A percentile compares a stretch with the other conserved stretches of the same genome.
Conservation (phyloP, 768 basidiomycete species). For the Pisolithus albus region DNA sequence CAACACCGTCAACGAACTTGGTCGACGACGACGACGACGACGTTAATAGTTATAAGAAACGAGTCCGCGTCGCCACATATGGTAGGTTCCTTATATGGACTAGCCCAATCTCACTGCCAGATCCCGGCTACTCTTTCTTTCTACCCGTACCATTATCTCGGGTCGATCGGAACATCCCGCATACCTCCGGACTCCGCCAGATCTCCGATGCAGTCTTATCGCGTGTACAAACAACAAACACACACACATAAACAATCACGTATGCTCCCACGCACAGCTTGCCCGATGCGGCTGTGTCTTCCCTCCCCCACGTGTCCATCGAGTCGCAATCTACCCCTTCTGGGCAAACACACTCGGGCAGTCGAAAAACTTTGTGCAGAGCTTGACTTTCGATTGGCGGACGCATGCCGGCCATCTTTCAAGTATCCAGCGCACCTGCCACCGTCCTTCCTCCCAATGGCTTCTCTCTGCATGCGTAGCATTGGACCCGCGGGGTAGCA, state of each 20-base stretch:
- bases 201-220: conserved; percentile 26
- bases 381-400: too few species aligned
- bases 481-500: too few species aligned
- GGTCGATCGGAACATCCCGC: conserved; percentile 27
- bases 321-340: too few species aligned
- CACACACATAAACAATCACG: conserved; percentile 17
- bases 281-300: too few species aligned
- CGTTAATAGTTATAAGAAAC: conserved; percentile 27
- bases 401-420: too few species aligned
- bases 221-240: conserved; percentile 11
- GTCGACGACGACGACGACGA: conserved; percentile 3
- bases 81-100: conserved; percentile 20
- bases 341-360: too few species aligned
- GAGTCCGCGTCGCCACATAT: conserved; percentile 19
- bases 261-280: conserved; percentile 30
- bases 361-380: too few species aligned
- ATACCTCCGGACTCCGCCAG: conserved; percentile 11
- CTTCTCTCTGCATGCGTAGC: too few species aligned
- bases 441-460: too few species aligned
- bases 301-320: too few species aligned
- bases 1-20: not conserved
- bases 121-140: conserved; percentile 34
- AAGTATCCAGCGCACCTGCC: too few species aligned
- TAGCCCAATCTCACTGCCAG: conserved; percentile 27
- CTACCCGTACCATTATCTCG: conserved; percentile 28